Percentiles rank a stretch among this genome's conserved stretches.
Conservation (phyloP, 2,329 filamentous ascomycete species). For the Colletotrichum sp. region DNA sequence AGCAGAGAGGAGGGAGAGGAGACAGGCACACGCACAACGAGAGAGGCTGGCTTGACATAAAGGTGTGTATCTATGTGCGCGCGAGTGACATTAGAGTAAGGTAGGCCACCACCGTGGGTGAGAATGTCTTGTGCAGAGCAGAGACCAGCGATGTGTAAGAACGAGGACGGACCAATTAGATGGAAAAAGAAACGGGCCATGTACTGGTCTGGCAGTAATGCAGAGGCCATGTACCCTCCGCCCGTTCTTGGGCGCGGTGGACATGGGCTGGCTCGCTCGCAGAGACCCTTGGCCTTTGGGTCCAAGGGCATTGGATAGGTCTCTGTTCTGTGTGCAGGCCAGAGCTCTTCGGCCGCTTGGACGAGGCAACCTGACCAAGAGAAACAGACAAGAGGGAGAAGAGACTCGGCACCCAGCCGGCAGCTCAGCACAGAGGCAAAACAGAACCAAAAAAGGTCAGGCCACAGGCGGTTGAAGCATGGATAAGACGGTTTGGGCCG, state of each 20-base stretch:
- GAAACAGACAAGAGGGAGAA: neutral
- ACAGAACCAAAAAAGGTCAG: neutral
- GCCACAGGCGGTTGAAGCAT: neutral
- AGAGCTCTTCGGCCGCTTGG: slow-evolving; percentile 14
- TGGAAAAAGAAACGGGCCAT: slow-evolving; percentile 12
- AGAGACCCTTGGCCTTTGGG: slow-evolving; percentile 11
- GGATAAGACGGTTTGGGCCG: slow-evolving; percentile 9
- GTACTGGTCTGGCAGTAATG: neutral
- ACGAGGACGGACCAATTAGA: neutral
- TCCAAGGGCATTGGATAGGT: slow-evolving; percentile 12
- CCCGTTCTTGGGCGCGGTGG: slow-evolving; percentile 32
- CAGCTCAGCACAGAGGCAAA: slow-evolving; percentile 7
- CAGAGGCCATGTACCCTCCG: slow-evolving; percentile 34
- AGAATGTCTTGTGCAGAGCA: neutral
- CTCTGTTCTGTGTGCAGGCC: neutral
- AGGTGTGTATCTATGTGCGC: slow-evolving; percentile 13
- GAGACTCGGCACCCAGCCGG: neutral
- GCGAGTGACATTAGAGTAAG: neutral
- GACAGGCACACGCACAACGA: neutral
- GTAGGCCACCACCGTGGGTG: neutral
- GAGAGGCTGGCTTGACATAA: neutral
- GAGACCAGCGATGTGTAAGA: neutral
- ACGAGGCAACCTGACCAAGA: slow-evolving; percentile 3
- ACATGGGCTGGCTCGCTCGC: slow-evolving; percentile 11
- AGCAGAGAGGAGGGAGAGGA: neutral